Percentiles rank a stretch among this genome's conserved stretches.
Evolutionary conservation across 805 yeast species (phyloP).

Genomic region (Jamesozyma hellenica): DNA sequence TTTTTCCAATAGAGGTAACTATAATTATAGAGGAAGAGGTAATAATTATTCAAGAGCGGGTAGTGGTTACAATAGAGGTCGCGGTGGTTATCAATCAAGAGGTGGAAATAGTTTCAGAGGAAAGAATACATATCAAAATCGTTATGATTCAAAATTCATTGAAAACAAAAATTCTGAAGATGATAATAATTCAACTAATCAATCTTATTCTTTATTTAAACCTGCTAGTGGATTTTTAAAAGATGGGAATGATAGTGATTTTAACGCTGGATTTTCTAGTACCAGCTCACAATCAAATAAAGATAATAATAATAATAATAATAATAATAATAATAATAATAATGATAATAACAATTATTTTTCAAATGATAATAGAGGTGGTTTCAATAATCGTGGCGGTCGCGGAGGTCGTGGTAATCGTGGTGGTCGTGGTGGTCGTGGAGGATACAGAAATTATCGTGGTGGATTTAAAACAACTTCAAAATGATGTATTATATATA

Average conservation of each 20-base stretch:
- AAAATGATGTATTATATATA: no score
- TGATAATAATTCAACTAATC: background rate
- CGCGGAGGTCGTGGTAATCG: constrained; percentile 11
- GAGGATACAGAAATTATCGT: background rate
- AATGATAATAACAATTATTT: constrained; percentile 1
- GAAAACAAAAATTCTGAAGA: constrained; percentile 1
- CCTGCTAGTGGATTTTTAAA: constrained; percentile 28
- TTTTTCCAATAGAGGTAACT: constrained; percentile 3
- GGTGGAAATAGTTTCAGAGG: constrained; percentile 8
- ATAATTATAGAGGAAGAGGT: constrained; percentile 5
- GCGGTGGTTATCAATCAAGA: constrained; percentile 5
- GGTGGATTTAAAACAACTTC: background rate
- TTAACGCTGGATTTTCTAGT: background rate
- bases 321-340: constrained; percentile 6
- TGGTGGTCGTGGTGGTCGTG: constrained; percentile 9
- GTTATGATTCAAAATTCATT: background rate
- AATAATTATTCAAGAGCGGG: no score
- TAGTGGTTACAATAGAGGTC: constrained; percentile 1
- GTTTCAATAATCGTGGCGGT: constrained; percentile 10
- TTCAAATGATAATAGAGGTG: constrained; percentile 9
- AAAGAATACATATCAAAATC: constrained; percentile 1
- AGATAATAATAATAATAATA: constrained; percentile 8
- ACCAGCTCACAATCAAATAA: background rate
- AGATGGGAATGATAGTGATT: constrained; percentile 1
- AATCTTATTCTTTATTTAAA: constrained; percentile 18